Base-by-base conservation (phyloP, 352 stramenopile species). In the Phytopythium delawarense region DNA sequence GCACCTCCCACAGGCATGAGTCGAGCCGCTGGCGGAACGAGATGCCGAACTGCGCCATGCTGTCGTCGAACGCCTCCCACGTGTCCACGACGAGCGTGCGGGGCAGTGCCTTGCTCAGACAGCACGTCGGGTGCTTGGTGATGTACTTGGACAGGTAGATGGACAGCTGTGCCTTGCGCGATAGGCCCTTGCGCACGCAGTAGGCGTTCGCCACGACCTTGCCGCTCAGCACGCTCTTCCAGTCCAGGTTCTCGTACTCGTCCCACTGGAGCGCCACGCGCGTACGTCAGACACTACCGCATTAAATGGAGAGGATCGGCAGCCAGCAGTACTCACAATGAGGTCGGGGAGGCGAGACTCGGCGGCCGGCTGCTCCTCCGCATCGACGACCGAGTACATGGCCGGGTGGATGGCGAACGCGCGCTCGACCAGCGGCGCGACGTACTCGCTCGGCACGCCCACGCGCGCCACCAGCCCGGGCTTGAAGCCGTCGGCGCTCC, bases 111-210 rank as follows among this genome's bases (percentile, higher is more conserved):
- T 73, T 76, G 50, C 69, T 85, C 21, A 91, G 39, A 44, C 74
- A 68, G 48, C 74, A 87, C 1, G 67, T 54, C 3, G 78, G 75
- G 49, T 89, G 65, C 67, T 91, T 91, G 61, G 65, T 67, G 30
- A 88, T 76, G 73, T 90, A 84, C 62, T 87, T 85, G 64, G 73
- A 75, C 30, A 87, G 66, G 57, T 88, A 90, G 52, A 85, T 78
- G 25, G 75, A 86, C 49, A 91, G 69, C 58, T 91, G 82, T 2
- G 82, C 82, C 61, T 90, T 91, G 32, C 82, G 76, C 34, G 76
- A 88, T 11, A 91, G 67, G 0, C 82, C 82, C 63, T 89, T 89
- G 40, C 81, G 78, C 53, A 91, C 76, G 56, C 79, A 89, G 57
- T 86, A 87, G n/a, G 77, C 72, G 67, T 87, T 87, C 30, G 77